Base-by-base conservation (phyloP, 805 yeast species). In the Starmerella cellae region DNA sequence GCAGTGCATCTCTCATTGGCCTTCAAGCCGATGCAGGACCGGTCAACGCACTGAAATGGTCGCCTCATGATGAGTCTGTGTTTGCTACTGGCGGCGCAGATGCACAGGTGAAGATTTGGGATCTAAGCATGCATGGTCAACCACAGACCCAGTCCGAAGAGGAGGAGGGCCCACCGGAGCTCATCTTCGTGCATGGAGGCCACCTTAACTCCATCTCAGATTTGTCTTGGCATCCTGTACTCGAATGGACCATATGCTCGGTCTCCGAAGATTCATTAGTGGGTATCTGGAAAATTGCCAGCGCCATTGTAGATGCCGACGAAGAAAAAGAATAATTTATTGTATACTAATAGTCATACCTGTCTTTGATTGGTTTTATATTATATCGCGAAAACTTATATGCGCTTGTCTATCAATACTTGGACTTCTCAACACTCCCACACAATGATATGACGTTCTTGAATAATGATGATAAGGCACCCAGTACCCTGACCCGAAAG, bases 131-230 rank as follows among this genome's bases (percentile, higher is more conserved):
- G 68, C 45, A 60, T 80, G 44, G 73, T 68, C 38, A 74, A 69
- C 42, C 42, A 22, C 73, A 73, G 44, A 71, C 67, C 40, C 65
- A 66, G 21, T 79, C 71, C 50, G 77, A 72, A 48, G 68, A 69
- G 23, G 70, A 70, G 28, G 73, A 71, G 47, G 74, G 75, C 10
- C 93, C 85, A 49, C 91, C 94, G 5, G 79, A 84, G 57, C 68
- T 84, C 44, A 61, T 63, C 20, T 84, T 82, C 56, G 71, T 82
- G 54, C 94, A 85, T 60, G 94, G 93, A 14, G 95, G 95, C 11
- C 95, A 84, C 61, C 74, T 85, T 2, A 74, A 73, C 37, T 68
- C 76, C 41, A 68, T 84, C 35, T 68, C 75, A 43, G 88, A 78
- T 50, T 64, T 79, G 37, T 75, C 70, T 43, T 73, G 87, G 70